Conservation (phyloP, 164 flowering plant species). For the Piper betle region DNA sequence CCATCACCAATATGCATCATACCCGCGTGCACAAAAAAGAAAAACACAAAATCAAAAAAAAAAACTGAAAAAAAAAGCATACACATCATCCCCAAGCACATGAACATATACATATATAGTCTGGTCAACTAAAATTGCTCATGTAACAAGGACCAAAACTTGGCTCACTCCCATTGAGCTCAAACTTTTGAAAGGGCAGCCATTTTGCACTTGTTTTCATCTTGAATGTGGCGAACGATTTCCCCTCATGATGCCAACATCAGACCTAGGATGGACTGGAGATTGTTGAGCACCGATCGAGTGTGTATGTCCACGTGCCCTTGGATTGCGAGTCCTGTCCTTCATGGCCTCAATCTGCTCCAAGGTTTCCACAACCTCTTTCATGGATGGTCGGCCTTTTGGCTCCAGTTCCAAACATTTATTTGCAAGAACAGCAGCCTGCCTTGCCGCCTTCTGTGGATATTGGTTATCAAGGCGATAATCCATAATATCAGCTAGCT, state of each 20-base stretch:
- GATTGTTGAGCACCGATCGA: background rate
- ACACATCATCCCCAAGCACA: too few relatives aligned
- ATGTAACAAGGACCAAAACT: too few relatives aligned
- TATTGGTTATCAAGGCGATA: slow-evolving; percentile 44
- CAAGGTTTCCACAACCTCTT: slow-evolving; percentile 46
- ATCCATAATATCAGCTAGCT: slow-evolving; percentile 48
- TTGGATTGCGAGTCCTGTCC: slow-evolving; percentile 22
- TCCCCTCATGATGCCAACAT: background rate
- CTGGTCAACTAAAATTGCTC: too few relatives aligned
- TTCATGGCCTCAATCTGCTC: slow-evolving; percentile 28
- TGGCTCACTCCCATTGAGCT: too few relatives aligned
- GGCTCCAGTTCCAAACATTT: slow-evolving; percentile 51
- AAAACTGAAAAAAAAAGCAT: too few relatives aligned
- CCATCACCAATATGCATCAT: too few relatives aligned
- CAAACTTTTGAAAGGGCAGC: too few relatives aligned
- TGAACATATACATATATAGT: too few relatives aligned
- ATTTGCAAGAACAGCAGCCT: slow-evolving; percentile 47
- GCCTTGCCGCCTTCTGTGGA: slow-evolving; percentile 38
- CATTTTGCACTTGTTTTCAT: background rate
- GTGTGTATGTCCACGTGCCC: background rate
- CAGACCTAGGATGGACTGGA: background rate
- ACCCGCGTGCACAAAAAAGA: too few relatives aligned
- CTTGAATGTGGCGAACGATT: background rate
- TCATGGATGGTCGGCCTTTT: slow-evolving; percentile 63
- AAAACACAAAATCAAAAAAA: too few relatives aligned